phyloP scores from a whole-genome alignment of 108 stramenopile species.

The Nannochloropsis oceanica region DNA sequence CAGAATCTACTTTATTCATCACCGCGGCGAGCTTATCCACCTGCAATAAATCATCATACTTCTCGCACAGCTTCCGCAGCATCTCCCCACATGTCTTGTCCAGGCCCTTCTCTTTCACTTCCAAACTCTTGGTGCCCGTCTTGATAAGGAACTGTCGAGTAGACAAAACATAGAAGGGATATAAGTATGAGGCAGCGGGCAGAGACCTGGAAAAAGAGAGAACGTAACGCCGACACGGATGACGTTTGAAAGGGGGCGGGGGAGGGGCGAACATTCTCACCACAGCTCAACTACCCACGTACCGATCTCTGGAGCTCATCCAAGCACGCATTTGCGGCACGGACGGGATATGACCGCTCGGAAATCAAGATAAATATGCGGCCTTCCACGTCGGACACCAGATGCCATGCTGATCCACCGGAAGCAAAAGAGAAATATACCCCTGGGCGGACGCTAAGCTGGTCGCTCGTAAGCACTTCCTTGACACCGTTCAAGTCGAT shows the following conservation, averaged over 20 bases:
- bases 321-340: neutral
- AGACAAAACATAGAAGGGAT: neutral
- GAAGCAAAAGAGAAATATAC: neutral
- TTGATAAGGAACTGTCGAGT: neutral
- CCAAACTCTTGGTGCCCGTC: neutral
- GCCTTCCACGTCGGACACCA: neutral
- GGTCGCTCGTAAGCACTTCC: neutral
- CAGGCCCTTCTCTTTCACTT: neutral
- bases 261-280: neutral
- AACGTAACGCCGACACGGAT: too few species aligned
- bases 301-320: constrained; percentile 10
- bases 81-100: neutral
- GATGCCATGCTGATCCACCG: neutral
- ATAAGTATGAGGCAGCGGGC: too few species aligned
- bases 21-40: constrained; percentile 9
- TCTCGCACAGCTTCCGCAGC: constrained; percentile 2
- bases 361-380: constrained; percentile 12
- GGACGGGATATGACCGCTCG: constrained; percentile 4
- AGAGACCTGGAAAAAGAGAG: too few species aligned
- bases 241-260: too few species aligned
- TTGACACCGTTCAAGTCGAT: neutral
- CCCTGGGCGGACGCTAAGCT: neutral
- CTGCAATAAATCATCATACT: constrained; percentile 2
- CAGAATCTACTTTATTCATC: neutral
- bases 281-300: neutral